Evolutionary conservation across 257 asterid species (phyloP), one percentile per base, ranked within the genome.

Genomic region (Solanum medicagineum): DNA sequence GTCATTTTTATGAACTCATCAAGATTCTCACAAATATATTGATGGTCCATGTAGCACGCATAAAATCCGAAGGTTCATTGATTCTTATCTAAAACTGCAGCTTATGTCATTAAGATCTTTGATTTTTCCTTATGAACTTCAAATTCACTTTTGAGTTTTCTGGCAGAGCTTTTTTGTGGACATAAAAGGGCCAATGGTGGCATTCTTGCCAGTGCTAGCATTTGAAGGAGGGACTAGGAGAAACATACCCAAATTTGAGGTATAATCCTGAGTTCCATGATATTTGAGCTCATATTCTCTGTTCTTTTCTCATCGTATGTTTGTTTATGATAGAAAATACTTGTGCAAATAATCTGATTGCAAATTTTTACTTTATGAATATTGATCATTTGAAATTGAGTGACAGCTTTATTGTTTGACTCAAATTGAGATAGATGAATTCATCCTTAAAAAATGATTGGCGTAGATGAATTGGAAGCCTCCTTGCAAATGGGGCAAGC

Each of bases 161-260:
- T 44, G 80, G 71, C 94, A 96, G 99, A 96, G 93, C 87, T 93
- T 95, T 86, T 87, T 93, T 77, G 94, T 96, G 93, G 99, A 96
- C 91, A 91, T 96, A 86, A 96, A 94, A 92, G 96, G 98, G 85
- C 94, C 98, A 45, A 86, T 92, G 56, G 54, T 94, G 90, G 99
- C 98, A 63, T 89, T 89, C 89, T 89, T 96, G 65, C 99, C 99
- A 2, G 99, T 94, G 86, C 95, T 96, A 81, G 94, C 99, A 82
- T 96, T 94, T 89, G 99, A 96, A 90, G 99, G 99, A 74, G 99
- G 98, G 86, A 96, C 97, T 62, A 92, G 98, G 90, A 93, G 98
- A 90, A 96, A 96, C 90, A 93, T 94, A 83, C 98, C 99, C 6
- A 96, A 96, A 87, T 96, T 93, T 91, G 95, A 93, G 98, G 99